Base-by-base conservation (phyloP, 2,329 filamentous ascomycete species). In the Epichloe aotearoae region DNA sequence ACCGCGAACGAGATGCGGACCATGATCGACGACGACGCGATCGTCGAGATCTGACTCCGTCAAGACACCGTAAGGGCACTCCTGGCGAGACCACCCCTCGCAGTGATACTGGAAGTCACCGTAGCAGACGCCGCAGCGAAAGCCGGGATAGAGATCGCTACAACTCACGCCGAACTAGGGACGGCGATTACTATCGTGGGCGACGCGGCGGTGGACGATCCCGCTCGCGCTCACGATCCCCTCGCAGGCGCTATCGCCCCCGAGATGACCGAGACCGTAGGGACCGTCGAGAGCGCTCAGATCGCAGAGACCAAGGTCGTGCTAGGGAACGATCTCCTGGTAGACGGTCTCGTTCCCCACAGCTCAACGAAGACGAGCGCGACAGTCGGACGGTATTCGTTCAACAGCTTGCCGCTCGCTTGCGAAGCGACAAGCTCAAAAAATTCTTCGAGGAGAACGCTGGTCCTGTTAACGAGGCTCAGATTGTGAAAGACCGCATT, bases 301-400 rank as follows among this genome's bases (percentile, higher is more conserved):
- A 73, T 52, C 64, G 67, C 58, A 72, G 75, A 52, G 73, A 69
- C 52, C 67, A 71, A 56, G 77, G 77, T 55, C 76, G 81, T 59
- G 73, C 73, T 50, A 70, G 73, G 54, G 75, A 79, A 48, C 73
- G 70, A 72, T 33, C 66, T 64, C 42, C 63, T 67, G 50, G 65
- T 65, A 45, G 55, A 66, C 39, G 72, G 66, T 60, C 69, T 68
- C 58, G 77, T 51, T 82, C 84, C 49, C 84, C 88, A 30, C 82
- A 86, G 63, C 80, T 86, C 54, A 95, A 86, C 61, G 90, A 96
- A 67, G 93, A 97, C 70, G 93, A 98, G 71, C 86, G 91, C 64
- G 93, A 98, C 72, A 85, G 88, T 61, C 86, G 93, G 62, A 98
- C 94, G 52, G 88, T 98, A 53, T 98, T 98, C 66, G 93, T 98